phyloP scores from a whole-genome alignment of 208 protist species.

The Trypanosoma brucei region DNA sequence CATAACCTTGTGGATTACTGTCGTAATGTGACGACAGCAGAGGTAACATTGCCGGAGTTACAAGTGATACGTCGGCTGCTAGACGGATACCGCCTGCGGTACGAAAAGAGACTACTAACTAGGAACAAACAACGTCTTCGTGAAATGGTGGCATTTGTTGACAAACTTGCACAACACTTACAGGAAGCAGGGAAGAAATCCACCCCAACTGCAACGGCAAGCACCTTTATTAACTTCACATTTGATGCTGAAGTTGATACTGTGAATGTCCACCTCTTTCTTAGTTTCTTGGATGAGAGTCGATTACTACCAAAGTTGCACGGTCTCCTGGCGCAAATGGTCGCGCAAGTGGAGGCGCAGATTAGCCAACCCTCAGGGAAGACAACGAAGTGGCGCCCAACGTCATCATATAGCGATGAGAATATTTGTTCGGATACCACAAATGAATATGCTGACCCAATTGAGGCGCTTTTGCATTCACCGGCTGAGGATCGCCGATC shows the following conservation, averaged over 20 bases:
- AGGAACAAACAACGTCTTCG: conserved; percentile 87
- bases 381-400: background rate
- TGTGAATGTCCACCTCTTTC: conserved; percentile 62
- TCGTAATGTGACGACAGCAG: conserved; percentile 67
- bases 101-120: conserved; percentile 72
- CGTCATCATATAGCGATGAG: too few relatives aligned
- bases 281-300: conserved; percentile 51
- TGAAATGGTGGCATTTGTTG: conserved; percentile 70
- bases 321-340: conserved; percentile 39
- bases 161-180: conserved; percentile 26
- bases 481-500: background rate
- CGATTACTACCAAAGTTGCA: conserved; percentile 70
- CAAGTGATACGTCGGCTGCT: conserved; percentile 37
- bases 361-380: too few relatives aligned
- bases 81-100: conserved; percentile 60
- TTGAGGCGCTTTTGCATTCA: background rate
- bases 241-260: conserved; percentile 74
- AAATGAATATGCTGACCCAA: too few relatives aligned
- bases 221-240: conserved; percentile 45
- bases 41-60: conserved; percentile 41
- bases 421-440: too few relatives aligned
- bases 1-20: conserved; percentile 95
- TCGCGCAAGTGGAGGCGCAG: conserved; percentile 11
- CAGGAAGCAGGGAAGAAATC: conserved; percentile 5
- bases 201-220: background rate